A percentile compares a stretch with the other conserved stretches of the same genome.
Conservation (phyloP, 371 early-diverging fungal genomes). For the Gilbertella persicaria region DNA sequence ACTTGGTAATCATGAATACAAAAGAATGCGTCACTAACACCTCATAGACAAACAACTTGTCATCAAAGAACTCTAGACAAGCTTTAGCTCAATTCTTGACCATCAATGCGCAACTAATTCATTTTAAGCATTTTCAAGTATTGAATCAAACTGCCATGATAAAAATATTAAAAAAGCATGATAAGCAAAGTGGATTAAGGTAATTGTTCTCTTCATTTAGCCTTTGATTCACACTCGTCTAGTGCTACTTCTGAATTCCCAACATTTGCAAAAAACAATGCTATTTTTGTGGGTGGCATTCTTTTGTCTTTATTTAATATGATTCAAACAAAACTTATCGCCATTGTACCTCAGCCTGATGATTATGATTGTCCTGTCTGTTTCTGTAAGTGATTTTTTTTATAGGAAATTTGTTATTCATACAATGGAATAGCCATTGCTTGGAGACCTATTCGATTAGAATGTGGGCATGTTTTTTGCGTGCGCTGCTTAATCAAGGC, state of each 20-base stretch:
- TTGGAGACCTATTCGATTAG: constrained; percentile 76
- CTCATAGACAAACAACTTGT: constrained; percentile 17
- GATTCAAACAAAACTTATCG: constrained; percentile 41
- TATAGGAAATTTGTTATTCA: constrained; percentile 33
- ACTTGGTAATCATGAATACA: constrained; percentile 23
- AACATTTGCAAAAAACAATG: constrained; percentile 24
- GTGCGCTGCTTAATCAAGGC: constrained; percentile 77
- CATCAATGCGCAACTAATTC: constrained; percentile 64
- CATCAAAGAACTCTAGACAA: constrained; percentile 31
- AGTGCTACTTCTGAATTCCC: constrained; percentile 32
- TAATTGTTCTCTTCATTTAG: constrained; percentile 14
- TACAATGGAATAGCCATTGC: constrained; percentile 40
- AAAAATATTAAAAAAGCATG: constrained; percentile 86
- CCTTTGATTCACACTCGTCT: not conserved
- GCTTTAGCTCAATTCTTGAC: constrained; percentile 51
- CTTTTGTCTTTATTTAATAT: constrained; percentile 16
- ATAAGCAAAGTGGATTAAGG: constrained; percentile 74
- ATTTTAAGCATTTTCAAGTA: constrained; percentile 68
- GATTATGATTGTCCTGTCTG: constrained; percentile 57
- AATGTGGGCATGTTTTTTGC: constrained; percentile 74
- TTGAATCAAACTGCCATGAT: constrained; percentile 79
- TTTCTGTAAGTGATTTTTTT: not conserved
- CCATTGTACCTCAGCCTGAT: constrained; percentile 76
- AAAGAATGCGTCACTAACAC: no score
- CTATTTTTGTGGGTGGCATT: constrained; percentile 22